Evolutionary conservation across 2,329 filamentous ascomycete genomes (phyloP).

Genomic region (Eutypella sp.): DNA sequence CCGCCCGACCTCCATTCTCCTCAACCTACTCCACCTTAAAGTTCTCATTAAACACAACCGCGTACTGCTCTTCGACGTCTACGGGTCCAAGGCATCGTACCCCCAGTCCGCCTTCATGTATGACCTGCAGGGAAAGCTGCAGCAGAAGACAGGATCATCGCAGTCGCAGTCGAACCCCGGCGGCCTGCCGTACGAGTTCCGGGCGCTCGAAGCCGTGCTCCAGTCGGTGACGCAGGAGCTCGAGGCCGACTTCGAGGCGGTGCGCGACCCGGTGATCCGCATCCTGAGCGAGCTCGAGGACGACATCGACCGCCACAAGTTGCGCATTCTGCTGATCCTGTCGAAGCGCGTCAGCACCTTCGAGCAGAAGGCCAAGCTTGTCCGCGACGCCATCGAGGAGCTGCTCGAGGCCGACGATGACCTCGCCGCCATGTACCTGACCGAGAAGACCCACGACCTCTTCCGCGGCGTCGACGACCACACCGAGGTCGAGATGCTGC

Average conservation of each 20-base stretch:
- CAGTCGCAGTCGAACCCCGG: constrained; percentile 51
- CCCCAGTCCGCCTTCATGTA: constrained; percentile 98
- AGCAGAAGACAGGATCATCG: constrained; percentile 77
- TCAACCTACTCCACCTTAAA: constrained; percentile 93
- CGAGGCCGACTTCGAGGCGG: constrained; percentile 90
- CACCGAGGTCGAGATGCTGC: constrained; percentile 91
- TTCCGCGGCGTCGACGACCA: constrained; percentile 77
- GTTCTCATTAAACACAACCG: constrained; percentile 94
- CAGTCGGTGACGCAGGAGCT: constrained; percentile 89
- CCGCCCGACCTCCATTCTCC: constrained; percentile 84
- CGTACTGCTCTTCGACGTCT: constrained; percentile 92
- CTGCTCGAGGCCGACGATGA: constrained; percentile 95
- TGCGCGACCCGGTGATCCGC: constrained; percentile 85
- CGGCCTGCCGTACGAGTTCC: constrained; percentile 87
- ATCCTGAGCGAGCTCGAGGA: constrained; percentile 89
- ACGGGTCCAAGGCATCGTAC: constrained; percentile 89
- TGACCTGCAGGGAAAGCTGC: constrained; percentile 86
- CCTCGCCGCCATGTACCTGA: constrained; percentile 89
- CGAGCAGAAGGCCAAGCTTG: constrained; percentile 91
- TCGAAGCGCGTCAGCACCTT: constrained; percentile 96
- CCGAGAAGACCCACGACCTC: constrained; percentile 75
- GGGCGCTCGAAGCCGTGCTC: constrained; percentile 88
- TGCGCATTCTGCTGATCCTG: constrained; percentile 84
- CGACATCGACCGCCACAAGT: constrained; percentile 91
- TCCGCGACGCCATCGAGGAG: constrained; percentile 92